Percentiles rank a stretch among this genome's conserved stretches.
These are phyloP conservation scores for Phytophthora capsici DNA, from an alignment of 352 stramenopile species.

Conservation along the genomic window DNA sequence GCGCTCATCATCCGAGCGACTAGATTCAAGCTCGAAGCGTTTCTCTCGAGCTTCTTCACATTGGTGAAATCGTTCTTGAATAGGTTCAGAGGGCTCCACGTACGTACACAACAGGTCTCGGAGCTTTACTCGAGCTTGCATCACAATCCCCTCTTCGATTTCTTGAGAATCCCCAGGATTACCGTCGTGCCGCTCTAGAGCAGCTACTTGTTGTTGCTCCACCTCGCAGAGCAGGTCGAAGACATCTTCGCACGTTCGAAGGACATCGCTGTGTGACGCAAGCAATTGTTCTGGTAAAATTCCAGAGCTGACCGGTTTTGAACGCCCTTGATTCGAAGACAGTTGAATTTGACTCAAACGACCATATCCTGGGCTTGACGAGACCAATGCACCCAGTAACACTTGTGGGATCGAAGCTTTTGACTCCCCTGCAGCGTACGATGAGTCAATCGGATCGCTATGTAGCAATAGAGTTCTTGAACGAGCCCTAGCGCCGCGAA, in stretches of 20 bases:
- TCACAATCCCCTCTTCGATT: conserved; percentile 25
- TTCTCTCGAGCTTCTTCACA: conserved; percentile 45
- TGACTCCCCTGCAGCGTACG: not conserved
- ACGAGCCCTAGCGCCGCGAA: conserved; percentile 10
- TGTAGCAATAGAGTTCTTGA: conserved; percentile 24
- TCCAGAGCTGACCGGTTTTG: conserved; percentile 23
- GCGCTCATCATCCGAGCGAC: conserved; percentile 31
- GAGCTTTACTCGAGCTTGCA: conserved; percentile 30
- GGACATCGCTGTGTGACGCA: conserved; percentile 32
- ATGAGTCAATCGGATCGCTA: conserved; percentile 11
- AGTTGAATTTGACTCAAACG: conserved; percentile 28
- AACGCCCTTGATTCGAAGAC: conserved; percentile 10
- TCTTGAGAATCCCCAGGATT: conserved; percentile 7
- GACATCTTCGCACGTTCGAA: conserved; percentile 56
- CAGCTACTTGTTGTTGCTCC: conserved; percentile 24
- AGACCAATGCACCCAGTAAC: conserved; percentile 43
- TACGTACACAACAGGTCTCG: conserved; percentile 53
- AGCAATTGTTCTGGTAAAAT: conserved; percentile 38
- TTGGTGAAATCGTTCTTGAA: conserved; percentile 53
- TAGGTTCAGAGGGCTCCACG: conserved; percentile 47
- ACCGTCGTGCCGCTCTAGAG: conserved; percentile 10
- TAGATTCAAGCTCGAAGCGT: conserved; percentile 25
- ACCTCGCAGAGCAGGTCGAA: conserved; percentile 71
- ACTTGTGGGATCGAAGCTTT: conserved; percentile 57
- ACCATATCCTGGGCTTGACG: conserved; percentile 24